Evolutionary conservation across 768 basidiomycete genomes (phyloP), one percentile per base, ranked within the genome.

Genomic region (Nidularia pulvinata): DNA sequence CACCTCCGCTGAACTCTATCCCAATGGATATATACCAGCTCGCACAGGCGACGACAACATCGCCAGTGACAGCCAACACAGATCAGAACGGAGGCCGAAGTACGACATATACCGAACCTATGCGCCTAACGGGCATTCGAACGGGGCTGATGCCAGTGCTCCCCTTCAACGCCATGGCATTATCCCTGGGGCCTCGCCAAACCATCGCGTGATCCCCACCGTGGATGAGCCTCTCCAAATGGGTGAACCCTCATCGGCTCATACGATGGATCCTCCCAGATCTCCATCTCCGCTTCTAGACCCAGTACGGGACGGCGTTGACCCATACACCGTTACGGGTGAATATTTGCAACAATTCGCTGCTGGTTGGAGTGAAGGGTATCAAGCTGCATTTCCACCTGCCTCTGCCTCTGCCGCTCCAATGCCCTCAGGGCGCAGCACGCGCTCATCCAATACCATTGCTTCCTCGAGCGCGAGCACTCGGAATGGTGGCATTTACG

Each of bases 151-250:
- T 19, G 19, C 46, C 51, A 48, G 33, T 7, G 25, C 44, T 4
- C 42, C 43, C 19, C 44, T 49, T 62, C 56, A 45, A 66, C 65
- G 54, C 19, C 57, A 65, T 48, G 69, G 66, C 0, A 65, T 68
- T 35, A 65, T 73, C 13, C 59, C 71, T 0, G 69, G 69, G 13
- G 67, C 72, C 14, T 57, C 59, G 4, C 68, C 68, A 2, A 63
- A 61, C 25, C 68, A 67, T 5, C 55, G 25, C 9, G 44, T 55
- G 37, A 55, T 45, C 32, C 57, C 59, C n/a, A 35, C 61, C 36
- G 19, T 19, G 19, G 19, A 19, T 19, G 19, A 19, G 19, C 19
- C 19, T 19, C 19, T 19, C 19, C 19, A 6, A 19, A 35, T 16
- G n/a, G 47, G 22, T 39, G 35, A 19, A 16, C 10, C 33, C 48